These are phyloP conservation scores for Botryotinia convoluta DNA, from an alignment of 2,329 filamentous ascomycete genomes.

Conservation along the genomic window DNA sequence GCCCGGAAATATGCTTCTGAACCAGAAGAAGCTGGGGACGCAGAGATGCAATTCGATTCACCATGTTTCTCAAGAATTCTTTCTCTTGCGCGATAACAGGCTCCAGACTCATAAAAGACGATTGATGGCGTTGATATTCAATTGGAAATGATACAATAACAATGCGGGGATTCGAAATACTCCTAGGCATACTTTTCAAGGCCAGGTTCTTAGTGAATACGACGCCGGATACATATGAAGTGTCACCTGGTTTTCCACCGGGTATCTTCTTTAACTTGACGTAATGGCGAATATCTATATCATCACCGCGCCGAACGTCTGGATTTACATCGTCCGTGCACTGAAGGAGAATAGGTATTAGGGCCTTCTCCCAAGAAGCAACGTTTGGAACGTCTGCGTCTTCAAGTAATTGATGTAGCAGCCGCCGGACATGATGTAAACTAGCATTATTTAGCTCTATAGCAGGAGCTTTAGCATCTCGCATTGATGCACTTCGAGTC, in stretches of 20 bases:
- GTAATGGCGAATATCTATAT: constrained; percentile 96
- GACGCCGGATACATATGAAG: constrained; percentile 92
- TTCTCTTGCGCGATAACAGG: constrained; percentile 95
- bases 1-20: constrained; percentile 86
- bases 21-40: constrained; percentile 85
- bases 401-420: constrained; percentile 78
- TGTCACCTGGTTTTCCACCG: constrained; percentile 84
- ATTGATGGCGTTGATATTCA: constrained; percentile 88
- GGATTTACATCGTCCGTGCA: constrained; percentile 94
- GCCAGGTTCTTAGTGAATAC: constrained; percentile 98
- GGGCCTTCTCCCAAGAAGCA: constrained; percentile 80
- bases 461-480: constrained; percentile 68
- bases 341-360: constrained; percentile 84
- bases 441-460: constrained; percentile 85
- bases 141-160: constrained; percentile 92
- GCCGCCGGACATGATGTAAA: constrained; percentile 79
- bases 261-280: constrained; percentile 97
- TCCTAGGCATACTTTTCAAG: constrained; percentile 91
- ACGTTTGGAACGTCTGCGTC: constrained; percentile 73
- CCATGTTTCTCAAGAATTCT: constrained; percentile 87
- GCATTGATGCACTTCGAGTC: constrained; percentile 80
- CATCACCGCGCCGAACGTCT: constrained; percentile 83
- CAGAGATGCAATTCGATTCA: constrained; percentile 84
- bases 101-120: constrained; percentile 97
- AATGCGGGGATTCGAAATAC: constrained; percentile 79